A percentile compares a stretch with the other conserved stretches of the same genome.
These are phyloP conservation scores for Epichloe coenophiala DNA, from an alignment of 2,329 filamentous ascomycete species.

Conservation along the genomic window DNA sequence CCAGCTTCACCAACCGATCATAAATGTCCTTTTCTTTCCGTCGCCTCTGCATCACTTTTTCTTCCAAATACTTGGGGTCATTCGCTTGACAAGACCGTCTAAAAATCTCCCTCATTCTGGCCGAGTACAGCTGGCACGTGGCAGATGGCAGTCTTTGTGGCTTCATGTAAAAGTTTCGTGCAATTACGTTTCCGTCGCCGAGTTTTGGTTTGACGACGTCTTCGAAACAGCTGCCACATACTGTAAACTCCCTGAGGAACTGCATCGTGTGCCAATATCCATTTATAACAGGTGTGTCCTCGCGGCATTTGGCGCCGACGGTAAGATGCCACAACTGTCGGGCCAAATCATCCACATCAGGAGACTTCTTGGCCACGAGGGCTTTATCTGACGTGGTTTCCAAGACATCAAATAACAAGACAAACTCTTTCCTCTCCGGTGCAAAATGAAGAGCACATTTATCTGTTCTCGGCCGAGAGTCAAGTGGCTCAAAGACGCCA, in stretches of 20 bases:
- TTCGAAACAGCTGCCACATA: conserved; percentile 79
- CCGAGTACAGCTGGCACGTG: conserved; percentile 69
- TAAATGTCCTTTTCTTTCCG: conserved; percentile 46
- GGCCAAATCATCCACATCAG: conserved; percentile 49
- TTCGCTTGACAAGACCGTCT: conserved; percentile 49
- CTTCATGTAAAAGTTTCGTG: conserved; percentile 50
- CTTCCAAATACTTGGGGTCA: conserved; percentile 50
- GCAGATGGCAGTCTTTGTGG: conserved; percentile 40
- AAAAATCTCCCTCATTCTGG: conserved; percentile 66
- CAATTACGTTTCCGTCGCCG: conserved; percentile 38
- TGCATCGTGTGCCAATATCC: conserved; percentile 68
- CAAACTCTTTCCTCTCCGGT: conserved; percentile 37
- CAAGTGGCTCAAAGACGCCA: conserved; percentile 47
- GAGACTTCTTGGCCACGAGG: conserved; percentile 26
- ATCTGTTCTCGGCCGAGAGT: conserved; percentile 33
- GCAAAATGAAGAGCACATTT: conserved; percentile 57
- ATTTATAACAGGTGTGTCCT: conserved; percentile 47
- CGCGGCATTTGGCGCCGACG: conserved; percentile 47
- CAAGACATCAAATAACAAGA: conserved; percentile 47
- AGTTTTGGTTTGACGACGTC: conserved; percentile 62
- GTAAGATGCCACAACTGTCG: conserved; percentile 48
- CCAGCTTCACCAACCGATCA: conserved; percentile 34
- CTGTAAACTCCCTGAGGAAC: conserved; percentile 60
- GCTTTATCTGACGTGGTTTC: conserved; percentile 42
- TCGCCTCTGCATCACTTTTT: conserved; percentile 43